These are phyloP conservation scores for Diaporthe citri DNA, from an alignment of 2,329 filamentous ascomycete species.

Conservation along the genomic window DNA sequence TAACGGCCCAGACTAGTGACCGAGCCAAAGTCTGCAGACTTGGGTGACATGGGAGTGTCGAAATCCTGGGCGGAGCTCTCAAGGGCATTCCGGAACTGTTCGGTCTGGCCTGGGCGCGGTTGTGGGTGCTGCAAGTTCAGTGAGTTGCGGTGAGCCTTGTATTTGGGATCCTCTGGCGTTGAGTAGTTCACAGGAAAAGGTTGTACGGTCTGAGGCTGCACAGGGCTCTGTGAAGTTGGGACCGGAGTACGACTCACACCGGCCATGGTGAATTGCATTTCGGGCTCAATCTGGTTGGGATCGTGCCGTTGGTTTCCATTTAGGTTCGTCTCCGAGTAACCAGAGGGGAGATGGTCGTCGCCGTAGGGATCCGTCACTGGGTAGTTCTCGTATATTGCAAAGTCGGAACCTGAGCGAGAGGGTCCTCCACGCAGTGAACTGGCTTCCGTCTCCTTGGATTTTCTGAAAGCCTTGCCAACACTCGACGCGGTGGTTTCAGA, in stretches of 20 bases:
- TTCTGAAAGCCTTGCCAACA: constrained; percentile 81
- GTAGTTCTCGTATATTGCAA: constrained; percentile 76
- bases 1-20: constrained; percentile 69
- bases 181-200: constrained; percentile 52
- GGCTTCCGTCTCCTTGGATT: constrained; percentile 73
- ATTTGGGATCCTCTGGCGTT: constrained; percentile 78
- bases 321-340: constrained; percentile 67
- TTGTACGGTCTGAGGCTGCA: constrained; percentile 47
- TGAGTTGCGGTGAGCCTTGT: constrained; percentile 85
- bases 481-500: constrained; percentile 96
- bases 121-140: constrained; percentile 85
- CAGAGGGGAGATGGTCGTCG: constrained; percentile 71
- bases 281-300: constrained; percentile 42
- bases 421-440: constrained; percentile 63
- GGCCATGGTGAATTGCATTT: constrained; percentile 39
- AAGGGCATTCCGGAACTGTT: constrained; percentile 79
- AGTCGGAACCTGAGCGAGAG: constrained; percentile 84
- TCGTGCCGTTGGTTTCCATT: constrained; percentile 44
- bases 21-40: constrained; percentile 74
- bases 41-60: constrained; percentile 70
- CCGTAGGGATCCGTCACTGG: constrained; percentile 67
- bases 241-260: constrained; percentile 39
- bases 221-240: constrained; percentile 40
- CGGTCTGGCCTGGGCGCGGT: constrained; percentile 78
- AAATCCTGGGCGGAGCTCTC: constrained; percentile 80